These are phyloP conservation scores for Ceratobasidium sp. DNA, from an alignment of 1,284 basidiomycete species.

Conservation along the genomic window DNA sequence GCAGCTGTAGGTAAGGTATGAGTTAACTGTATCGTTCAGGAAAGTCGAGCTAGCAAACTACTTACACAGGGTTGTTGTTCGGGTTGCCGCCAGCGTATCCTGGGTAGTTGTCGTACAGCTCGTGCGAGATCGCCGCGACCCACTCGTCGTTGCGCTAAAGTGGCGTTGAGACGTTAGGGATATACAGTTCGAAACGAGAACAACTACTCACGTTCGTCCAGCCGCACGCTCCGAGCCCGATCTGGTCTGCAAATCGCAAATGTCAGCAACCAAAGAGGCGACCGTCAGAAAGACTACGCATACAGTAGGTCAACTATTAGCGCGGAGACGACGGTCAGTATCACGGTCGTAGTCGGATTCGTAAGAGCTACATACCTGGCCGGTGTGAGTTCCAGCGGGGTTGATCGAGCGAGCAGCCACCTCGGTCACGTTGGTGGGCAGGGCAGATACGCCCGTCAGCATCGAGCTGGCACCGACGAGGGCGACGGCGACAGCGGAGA, in stretches of 20 bases:
- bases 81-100: conserved; percentile 43
- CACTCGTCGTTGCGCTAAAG: conserved; percentile 19
- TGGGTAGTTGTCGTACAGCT: conserved; percentile 40
- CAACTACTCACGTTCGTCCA: conserved; percentile 38
- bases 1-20: neutral
- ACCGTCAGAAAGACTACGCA: neutral
- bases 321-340: neutral
- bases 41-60: neutral
- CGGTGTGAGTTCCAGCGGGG: conserved; percentile 35
- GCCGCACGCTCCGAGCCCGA: conserved; percentile 39
- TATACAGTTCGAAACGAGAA: neutral
- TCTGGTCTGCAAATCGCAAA: conserved; percentile 8
- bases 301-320: conserved; percentile 34
- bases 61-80: conserved; percentile 44
- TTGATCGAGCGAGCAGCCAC: conserved; percentile 34
- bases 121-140: conserved; percentile 44
- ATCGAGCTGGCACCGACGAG: conserved; percentile 32
- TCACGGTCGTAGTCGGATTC: no score
- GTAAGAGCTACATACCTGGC: conserved; percentile 29
- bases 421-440: conserved; percentile 27
- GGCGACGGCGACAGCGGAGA: no score
- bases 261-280: neutral
- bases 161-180: neutral
- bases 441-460: conserved; percentile 35
- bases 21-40: neutral